Percentiles rank a stretch among this genome's conserved stretches.
phyloP scores from a whole-genome alignment of 768 basidiomycete species.

The Lanmaoa pseudosensibilis region DNA sequence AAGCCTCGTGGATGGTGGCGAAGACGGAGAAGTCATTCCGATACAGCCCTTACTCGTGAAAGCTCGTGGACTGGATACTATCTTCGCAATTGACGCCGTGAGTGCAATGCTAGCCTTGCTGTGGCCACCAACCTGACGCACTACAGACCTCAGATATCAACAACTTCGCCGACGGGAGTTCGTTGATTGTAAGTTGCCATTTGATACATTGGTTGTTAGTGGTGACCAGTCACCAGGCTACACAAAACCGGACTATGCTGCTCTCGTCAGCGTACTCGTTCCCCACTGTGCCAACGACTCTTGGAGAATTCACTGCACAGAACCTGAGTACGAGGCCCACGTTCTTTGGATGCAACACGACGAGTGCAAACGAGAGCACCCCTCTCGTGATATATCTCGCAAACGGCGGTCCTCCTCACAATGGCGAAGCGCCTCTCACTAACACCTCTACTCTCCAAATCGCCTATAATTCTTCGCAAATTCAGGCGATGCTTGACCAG shows the following conservation, averaged over 20 bases:
- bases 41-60: conserved; percentile 50
- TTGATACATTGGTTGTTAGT: not conserved
- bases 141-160: conserved; percentile 16
- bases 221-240: conserved; percentile 16
- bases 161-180: conserved; percentile 24
- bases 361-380: conserved; percentile 28
- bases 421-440: conserved; percentile 39
- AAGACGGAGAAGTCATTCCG: conserved; percentile 45
- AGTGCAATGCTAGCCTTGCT: not conserved
- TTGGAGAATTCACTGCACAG: conserved; percentile 34
- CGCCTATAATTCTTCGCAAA: conserved; percentile 36
- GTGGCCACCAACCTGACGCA: not conserved
- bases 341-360: conserved; percentile 46
- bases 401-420: conserved; percentile 46
- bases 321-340: conserved; percentile 40
- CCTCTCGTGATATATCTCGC: conserved; percentile 62
- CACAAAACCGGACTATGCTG: conserved; percentile 41
- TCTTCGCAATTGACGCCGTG: conserved; percentile 50
- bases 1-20: conserved; percentile 41
- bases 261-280: conserved; percentile 35
- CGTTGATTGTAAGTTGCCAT: conserved; percentile 25
- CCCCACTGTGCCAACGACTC: conserved; percentile 30
- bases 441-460: conserved; percentile 44
- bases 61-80: conserved; percentile 46
- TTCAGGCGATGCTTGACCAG: conserved; percentile 48